Percentiles rank a stretch among this genome's conserved stretches.
phyloP scores from a whole-genome alignment of 441 rosid species.

The Erysimum cheiri region DNA sequence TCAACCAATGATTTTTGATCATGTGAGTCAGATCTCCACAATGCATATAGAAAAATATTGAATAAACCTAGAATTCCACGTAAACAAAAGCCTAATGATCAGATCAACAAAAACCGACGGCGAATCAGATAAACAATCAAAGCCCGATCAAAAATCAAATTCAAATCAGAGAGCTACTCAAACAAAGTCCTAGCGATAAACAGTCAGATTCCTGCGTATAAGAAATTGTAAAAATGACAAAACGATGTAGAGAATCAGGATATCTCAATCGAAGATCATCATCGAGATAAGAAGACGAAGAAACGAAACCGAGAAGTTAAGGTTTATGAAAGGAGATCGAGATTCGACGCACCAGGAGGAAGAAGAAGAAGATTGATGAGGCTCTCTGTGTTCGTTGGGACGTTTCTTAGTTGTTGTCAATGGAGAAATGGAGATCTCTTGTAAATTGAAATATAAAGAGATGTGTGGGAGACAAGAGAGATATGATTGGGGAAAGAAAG shows the following conservation, averaged over 20 bases:
- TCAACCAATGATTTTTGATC: neutral
- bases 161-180: slow-evolving; percentile 4
- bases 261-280: slow-evolving; percentile 11
- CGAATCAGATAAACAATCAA: slow-evolving; percentile 17
- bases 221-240: neutral
- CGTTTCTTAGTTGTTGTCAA: slow-evolving; percentile 11
- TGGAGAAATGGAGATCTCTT: slow-evolving; percentile 12
- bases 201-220: neutral
- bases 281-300: slow-evolving; percentile 6
- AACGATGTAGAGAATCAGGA: slow-evolving; percentile 3
- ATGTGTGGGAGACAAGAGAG: slow-evolving; percentile 26
- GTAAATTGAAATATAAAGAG: slow-evolving; percentile 19
- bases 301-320: neutral
- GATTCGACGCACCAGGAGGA: slow-evolving; percentile 41
- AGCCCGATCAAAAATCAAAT: slow-evolving; percentile 5
- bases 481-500: slow-evolving; percentile 17
- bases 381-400: neutral
- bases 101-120: slow-evolving; percentile 21
- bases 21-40: slow-evolving; percentile 29
- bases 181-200: neutral
- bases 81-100: slow-evolving; percentile 17
- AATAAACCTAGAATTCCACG: slow-evolving; percentile 18
- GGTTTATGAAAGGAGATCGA: slow-evolving; percentile 13
- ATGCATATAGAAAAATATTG: slow-evolving; percentile 8
- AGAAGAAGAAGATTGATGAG: slow-evolving; percentile 23